Evolutionary conservation across 2,329 filamentous ascomycete species (phyloP).

Genomic region (Pseudocercospora vitis): DNA sequence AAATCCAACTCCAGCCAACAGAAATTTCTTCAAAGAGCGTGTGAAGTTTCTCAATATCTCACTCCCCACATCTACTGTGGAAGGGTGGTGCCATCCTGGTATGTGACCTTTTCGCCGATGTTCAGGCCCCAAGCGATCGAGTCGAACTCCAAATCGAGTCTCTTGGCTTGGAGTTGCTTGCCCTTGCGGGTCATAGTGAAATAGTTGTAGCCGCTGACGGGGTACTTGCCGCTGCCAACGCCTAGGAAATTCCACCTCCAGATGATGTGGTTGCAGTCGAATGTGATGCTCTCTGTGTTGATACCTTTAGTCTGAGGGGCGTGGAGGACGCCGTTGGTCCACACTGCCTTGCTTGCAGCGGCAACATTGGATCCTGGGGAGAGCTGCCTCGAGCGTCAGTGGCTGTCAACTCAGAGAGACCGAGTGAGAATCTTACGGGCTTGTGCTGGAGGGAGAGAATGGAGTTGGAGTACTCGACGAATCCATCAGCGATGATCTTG

Average conservation of each 20-base stretch:
- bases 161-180: conserved; percentile 9
- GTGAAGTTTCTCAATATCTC: background rate
- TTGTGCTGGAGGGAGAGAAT: conserved; percentile 18
- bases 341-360: conserved; percentile 7
- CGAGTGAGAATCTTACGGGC: too few species aligned
- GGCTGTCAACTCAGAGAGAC: too few species aligned
- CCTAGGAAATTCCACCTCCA: conserved; percentile 20
- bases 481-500: conserved; percentile 17
- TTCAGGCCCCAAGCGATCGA: conserved; percentile 17
- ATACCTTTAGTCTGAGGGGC: conserved; percentile 10
- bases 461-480: conserved; percentile 19
- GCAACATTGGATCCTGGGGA: conserved; percentile 3
- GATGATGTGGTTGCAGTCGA: conserved; percentile 17
- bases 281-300: conserved; percentile 14
- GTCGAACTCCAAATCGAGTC: conserved; percentile 13
- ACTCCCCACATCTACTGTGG: background rate
- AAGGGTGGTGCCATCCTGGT: conserved; percentile 6
- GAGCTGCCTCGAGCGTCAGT: conserved; percentile 8
- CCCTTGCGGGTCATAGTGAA: conserved; percentile 8
- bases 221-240: conserved; percentile 13
- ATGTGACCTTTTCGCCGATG: conserved; percentile 7
- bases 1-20: background rate
- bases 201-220: conserved; percentile 17
- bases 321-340: conserved; percentile 7
- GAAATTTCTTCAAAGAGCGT: background rate